Percentiles rank a stretch among this genome's conserved stretches.
phyloP scores from a whole-genome alignment of 257 asterid genomes.

The Gardenia jasminoides region DNA sequence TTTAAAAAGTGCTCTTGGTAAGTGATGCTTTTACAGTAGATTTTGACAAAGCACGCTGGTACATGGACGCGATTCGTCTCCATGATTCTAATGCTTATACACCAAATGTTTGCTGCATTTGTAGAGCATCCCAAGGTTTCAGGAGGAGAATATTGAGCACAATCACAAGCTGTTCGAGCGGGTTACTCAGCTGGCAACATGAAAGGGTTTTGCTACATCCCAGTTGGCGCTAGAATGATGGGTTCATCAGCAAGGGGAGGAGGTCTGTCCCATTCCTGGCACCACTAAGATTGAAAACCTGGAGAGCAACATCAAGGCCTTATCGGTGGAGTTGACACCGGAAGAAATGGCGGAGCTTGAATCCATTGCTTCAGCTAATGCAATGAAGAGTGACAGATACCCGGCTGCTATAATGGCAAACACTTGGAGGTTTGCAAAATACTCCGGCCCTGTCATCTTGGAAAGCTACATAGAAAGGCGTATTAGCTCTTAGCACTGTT shows the following conservation, averaged over 20 bases:
- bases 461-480: conserved; percentile 16
- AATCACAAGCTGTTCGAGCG: conserved; percentile 26
- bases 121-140: conserved; percentile 24
- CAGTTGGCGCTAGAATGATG: conserved; percentile 48
- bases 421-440: conserved; percentile 27
- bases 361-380: conserved; percentile 31
- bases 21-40: background rate
- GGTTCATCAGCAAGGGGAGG: conserved; percentile 43
- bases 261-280: conserved; percentile 39
- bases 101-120: background rate
- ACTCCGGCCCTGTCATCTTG: conserved; percentile 36
- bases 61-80: background rate
- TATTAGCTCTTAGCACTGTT: background rate
- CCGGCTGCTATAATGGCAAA: background rate
- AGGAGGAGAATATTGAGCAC: conserved; percentile 25
- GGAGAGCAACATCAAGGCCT: conserved; percentile 33
- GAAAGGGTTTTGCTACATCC: conserved; percentile 38
- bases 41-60: background rate
- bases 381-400: conserved; percentile 43
- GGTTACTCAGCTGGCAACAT: conserved; percentile 28
- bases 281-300: conserved; percentile 37
- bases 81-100: background rate
- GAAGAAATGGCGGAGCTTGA: conserved; percentile 41
- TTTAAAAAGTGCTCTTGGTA: background rate
- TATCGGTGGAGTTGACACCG: conserved; percentile 27